Evolutionary conservation across 1,139 yeast genomes (phyloP), one percentile per base, ranked within the genome.

Genomic region (Candida tropicalis): DNA sequence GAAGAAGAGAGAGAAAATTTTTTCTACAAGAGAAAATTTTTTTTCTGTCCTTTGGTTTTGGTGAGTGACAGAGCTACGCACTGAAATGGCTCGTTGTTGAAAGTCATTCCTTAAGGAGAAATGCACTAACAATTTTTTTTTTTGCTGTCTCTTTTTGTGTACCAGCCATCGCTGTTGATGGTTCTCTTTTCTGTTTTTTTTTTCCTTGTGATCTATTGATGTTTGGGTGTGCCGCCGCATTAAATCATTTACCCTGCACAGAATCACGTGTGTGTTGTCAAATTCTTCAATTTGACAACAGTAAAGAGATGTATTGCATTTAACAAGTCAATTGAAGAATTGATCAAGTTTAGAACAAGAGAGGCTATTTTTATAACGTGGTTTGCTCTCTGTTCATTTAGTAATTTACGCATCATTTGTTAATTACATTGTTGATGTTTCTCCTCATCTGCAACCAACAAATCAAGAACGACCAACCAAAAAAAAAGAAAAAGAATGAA

Each of bases 221-320:
- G 35, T 32, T n/a, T 18, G 35, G 35, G 17, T 32, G 35, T 18
- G n/a, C 25, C 31, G 12, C 16, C 20, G 11, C 33, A 15, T 16
- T 17, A 8, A 16, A 13, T 4, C 4, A 9, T 20, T 29, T 29
- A 29, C 33, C 33, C 33, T 15, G 33, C 13, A 5, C 29, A 27
- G 6, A 12, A 5, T 12, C 12, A n/a, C n/a, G n/a, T n/a, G n/a
- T n/a, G n/a, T n/a, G n/a, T n/a, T n/a, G n/a, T n/a, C n/a, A n/a
- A n/a, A n/a, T n/a, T n/a, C n/a, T n/a, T n/a, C n/a, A n/a, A n/a
- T n/a, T n/a, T n/a, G n/a, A n/a, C n/a, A n/a, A n/a, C n/a, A n/a
- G n/a, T n/a, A n/a, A n/a, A n/a, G n/a, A n/a, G n/a, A n/a, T n/a
- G n/a, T n/a, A n/a, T n/a, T n/a, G n/a, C n/a, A n/a, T n/a, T n/a